Evolutionary conservation across 768 basidiomycete species (phyloP).

Genomic region (Mycena venus): DNA sequence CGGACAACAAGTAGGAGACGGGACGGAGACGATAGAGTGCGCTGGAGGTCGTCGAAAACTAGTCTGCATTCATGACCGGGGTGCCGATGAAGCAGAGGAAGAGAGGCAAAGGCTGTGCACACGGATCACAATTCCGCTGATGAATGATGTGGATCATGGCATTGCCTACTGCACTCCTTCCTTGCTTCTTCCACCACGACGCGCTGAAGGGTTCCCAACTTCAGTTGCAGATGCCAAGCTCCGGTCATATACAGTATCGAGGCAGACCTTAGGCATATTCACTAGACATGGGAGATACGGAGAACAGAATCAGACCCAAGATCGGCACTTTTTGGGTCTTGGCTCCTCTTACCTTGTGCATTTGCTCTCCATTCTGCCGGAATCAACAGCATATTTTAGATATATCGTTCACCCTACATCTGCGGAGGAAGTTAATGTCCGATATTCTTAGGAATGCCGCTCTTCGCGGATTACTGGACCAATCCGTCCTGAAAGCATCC

Average conservation of each 20-base stretch:
- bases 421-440: neutral
- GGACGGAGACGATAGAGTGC: too few relatives aligned
- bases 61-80: too few relatives aligned
- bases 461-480: conserved; percentile 1
- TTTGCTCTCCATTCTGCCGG: too few relatives aligned
- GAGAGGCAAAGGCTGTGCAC: neutral
- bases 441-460: conserved; percentile 6
- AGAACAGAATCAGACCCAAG: neutral
- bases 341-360: neutral
- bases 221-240: neutral
- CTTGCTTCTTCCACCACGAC: neutral
- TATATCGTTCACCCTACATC: neutral
- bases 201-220: neutral
- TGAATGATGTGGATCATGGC: too few relatives aligned
- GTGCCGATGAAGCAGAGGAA: neutral
- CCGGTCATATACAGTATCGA: neutral
- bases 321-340: neutral
- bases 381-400: neutral
- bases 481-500: neutral
- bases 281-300: neutral
- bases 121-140: neutral
- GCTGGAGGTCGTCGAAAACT: too few relatives aligned
- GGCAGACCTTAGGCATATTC: neutral
- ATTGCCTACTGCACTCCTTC: neutral
- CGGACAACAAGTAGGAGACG: too few relatives aligned